Evolutionary conservation across 805 yeast genomes (phyloP), one percentile per base, ranked within the genome.

Genomic region (Pichia heedii): DNA sequence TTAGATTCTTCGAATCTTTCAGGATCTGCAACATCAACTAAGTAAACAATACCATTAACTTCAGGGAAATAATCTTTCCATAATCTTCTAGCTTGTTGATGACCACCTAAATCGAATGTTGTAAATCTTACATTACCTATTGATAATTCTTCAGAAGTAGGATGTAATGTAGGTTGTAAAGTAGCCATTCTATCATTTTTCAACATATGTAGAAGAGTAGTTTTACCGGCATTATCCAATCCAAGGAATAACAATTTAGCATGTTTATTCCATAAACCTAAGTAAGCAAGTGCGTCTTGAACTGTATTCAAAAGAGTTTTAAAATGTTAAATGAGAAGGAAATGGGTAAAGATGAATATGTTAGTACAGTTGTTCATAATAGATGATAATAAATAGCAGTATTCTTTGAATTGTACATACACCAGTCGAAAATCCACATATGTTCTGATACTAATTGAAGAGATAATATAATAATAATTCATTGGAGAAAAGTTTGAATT

Each of bases 31-130:
- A 95, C 94, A 64, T 93, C 99, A 27, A 93, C 97, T 47, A 93
- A 72, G 66, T 84, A 93, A 27, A 93, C 97, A 54, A 93, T 93
- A 44, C 97, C 98, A 65, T 88, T 85, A 40, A 93, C 99, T 69
- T 93, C 99, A 47, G 99, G 99, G 82, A 93, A 93, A 67, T 93
- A 93, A 65, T 93, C 97, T 63, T 89, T 89, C 99, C 99, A 93
- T 61, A 93, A 79, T 69, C 98, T 87, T 70, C 99, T 89, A 40
- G 99, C 97, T 69, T 90, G 97, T 65, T 78, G 82, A 71, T 93
- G 99, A 36, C 99, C 99, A 67, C 99, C 99, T 55, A 93, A 75
- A 66, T 93, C 99, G 58, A 93, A 93, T 24, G 99, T 93, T 48
- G 99, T 93, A 75, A 93, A 93, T 65, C 90, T 82, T 50, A 90